Conservation (phyloP, 371 early-diverging fungal genomes). For the Circinella umbellata region DNA sequence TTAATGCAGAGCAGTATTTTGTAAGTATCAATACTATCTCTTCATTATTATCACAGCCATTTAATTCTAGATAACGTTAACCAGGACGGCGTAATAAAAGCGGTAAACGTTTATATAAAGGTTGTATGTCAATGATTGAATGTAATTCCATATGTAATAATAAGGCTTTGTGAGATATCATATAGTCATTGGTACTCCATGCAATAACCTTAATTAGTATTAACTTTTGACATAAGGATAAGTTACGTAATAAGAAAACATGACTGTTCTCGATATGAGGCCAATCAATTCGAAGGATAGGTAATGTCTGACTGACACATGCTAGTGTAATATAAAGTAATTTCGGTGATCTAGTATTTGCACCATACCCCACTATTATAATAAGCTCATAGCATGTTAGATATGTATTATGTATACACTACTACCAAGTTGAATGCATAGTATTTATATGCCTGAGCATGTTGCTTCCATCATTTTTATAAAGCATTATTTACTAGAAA, state of each 20-base stretch:
- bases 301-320: neutral
- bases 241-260: neutral
- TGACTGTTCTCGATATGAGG: neutral
- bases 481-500: neutral
- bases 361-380: neutral
- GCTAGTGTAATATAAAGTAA: neutral
- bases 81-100: neutral
- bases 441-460: too few species aligned
- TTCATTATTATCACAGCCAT: neutral
- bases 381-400: neutral
- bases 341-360: neutral
- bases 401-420: neutral
- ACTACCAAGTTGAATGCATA: neutral
- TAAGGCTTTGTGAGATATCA: neutral
- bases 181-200: neutral
- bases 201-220: neutral
- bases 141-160: neutral
- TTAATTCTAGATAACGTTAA: neutral
- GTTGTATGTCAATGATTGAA: neutral
- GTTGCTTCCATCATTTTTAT: neutral
- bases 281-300: neutral
- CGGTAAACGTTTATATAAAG: neutral
- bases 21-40: neutral
- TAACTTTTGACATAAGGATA: neutral
- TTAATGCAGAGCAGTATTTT: neutral